Percentiles rank a stretch among this genome's conserved stretches.
These are phyloP conservation scores for Cladosporium phlei DNA, from an alignment of 2,329 filamentous ascomycete species.

Conservation along the genomic window DNA sequence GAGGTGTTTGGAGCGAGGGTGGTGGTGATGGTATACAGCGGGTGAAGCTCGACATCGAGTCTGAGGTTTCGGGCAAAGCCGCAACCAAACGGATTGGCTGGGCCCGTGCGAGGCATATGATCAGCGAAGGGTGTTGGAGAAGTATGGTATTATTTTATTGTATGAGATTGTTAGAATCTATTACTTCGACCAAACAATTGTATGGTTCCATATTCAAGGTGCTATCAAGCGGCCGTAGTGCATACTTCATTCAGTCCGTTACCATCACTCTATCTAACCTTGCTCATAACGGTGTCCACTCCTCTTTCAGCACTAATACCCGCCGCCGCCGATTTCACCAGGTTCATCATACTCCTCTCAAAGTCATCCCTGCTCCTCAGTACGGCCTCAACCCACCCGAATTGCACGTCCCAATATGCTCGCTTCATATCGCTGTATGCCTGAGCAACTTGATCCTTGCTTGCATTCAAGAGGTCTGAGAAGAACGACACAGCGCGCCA, in stretches of 20 bases:
- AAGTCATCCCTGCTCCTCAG: conserved; percentile 86
- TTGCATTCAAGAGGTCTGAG: conserved; percentile 67
- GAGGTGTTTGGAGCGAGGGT: background rate
- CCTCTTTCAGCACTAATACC: conserved; percentile 77
- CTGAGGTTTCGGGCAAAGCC: conserved; percentile 11
- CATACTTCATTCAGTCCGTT: conserved; percentile 4
- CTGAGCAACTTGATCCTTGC: conserved; percentile 68
- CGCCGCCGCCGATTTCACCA: conserved; percentile 82
- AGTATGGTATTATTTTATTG: too few relatives aligned
- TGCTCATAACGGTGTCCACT: conserved; percentile 89
- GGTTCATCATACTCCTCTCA: conserved; percentile 81
- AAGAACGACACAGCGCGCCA: conserved; percentile 90
- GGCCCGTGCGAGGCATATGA: too few relatives aligned
- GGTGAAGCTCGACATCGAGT: conserved; percentile 13
- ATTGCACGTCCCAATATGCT: conserved; percentile 87
- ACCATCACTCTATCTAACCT: conserved; percentile 60
- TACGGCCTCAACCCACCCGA: conserved; percentile 93
- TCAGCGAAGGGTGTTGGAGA: too few relatives aligned
- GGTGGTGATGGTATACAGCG: conserved; percentile 6
- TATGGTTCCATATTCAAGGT: too few relatives aligned
- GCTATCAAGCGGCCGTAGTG: too few relatives aligned
- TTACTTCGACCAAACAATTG: too few relatives aligned
- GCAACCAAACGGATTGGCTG: too few relatives aligned
- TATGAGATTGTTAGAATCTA: too few relatives aligned
- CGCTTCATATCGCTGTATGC: conserved; percentile 80